Evolutionary conservation across 345 rosid genomes (phyloP), one percentile per base, ranked within the genome.

Genomic region (Microcos paniculata): DNA sequence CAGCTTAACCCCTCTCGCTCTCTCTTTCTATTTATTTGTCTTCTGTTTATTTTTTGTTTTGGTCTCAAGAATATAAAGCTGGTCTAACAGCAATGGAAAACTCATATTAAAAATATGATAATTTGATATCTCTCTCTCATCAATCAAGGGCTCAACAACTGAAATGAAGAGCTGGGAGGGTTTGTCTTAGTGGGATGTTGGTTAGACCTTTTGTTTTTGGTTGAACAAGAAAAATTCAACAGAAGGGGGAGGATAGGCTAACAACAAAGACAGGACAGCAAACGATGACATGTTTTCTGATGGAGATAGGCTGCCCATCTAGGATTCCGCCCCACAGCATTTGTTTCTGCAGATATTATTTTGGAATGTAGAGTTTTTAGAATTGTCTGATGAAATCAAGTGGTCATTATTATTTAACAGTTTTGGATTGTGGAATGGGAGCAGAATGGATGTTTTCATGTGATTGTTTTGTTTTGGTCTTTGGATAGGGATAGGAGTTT

Each of bases 251-350:
- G 49, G 56, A 38, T 51, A 23, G 40, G 30, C 59, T 51, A 51
- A 48, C 62, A 51, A 72, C 13, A 23, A 58, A 79, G 79, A 74
- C 87, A 53, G 62, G 33, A 77, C 73, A 74, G 74, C 80, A 48
- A 73, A 73, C 74, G 7, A 64, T 72, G 30, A 76, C 70, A 73
- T 45, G 55, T 24, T 70, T n/a, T 23, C 46, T 68, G 71, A 77
- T 67, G 43, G 55, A 28, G 72, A 67, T 56, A 7, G 51, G 18
- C 45, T 21, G 67, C 66, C 35, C 3, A 63, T 62, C 63, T 40
- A 35, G 11, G 43, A 73, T 62, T 28, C 68, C 26, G n/a, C 6
- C 43, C 49, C 18, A 21, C 42, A 28, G 2, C 40, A n/a, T 38
- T 21, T 70, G 55, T 40, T 62, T 31, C 33, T 40, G 52, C 40